These are phyloP conservation scores for Tolypocladium cylindrosporum DNA, from an alignment of 2,329 filamentous ascomycete genomes.

Conservation along the genomic window DNA sequence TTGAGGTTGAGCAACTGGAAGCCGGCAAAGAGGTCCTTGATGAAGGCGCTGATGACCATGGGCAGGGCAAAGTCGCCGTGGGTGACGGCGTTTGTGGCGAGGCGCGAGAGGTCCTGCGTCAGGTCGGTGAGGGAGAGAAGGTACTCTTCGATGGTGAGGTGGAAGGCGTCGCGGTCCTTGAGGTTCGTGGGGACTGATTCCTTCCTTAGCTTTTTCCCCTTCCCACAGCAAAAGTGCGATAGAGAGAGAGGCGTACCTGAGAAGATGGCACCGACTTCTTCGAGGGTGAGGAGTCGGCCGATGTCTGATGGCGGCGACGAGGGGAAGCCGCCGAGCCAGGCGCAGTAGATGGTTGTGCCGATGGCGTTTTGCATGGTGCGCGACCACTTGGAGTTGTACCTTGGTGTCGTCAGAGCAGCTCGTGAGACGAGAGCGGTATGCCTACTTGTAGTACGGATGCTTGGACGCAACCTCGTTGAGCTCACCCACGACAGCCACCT, in stretches of 20 bases:
- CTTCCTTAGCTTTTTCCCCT: not conserved
- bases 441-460: conserved; percentile 91
- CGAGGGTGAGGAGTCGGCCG: conserved; percentile 70
- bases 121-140: conserved; percentile 78
- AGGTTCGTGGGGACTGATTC: conserved; percentile 74
- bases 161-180: conserved; percentile 83
- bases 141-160: conserved; percentile 95
- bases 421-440: not conserved
- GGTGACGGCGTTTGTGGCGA: conserved; percentile 87
- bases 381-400: conserved; percentile 78
- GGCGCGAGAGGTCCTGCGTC: conserved; percentile 79
- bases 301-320: conserved; percentile 38
- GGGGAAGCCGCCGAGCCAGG: conserved; percentile 71
- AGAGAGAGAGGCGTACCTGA: conserved; percentile 33
- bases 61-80: conserved; percentile 80
- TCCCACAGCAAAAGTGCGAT: not conserved
- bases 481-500: conserved; percentile 60
- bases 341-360: conserved; percentile 45
- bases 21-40: conserved; percentile 90
- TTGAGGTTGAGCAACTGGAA: conserved; percentile 97
- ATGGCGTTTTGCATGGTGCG: conserved; percentile 73
- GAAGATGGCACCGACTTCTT: conserved; percentile 73
- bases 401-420: conserved; percentile 14
- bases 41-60: conserved; percentile 78
- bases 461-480: conserved; percentile 67